Evolutionary conservation across 768 basidiomycete species (phyloP).

Genomic region (Dioszegia crocea): DNA sequence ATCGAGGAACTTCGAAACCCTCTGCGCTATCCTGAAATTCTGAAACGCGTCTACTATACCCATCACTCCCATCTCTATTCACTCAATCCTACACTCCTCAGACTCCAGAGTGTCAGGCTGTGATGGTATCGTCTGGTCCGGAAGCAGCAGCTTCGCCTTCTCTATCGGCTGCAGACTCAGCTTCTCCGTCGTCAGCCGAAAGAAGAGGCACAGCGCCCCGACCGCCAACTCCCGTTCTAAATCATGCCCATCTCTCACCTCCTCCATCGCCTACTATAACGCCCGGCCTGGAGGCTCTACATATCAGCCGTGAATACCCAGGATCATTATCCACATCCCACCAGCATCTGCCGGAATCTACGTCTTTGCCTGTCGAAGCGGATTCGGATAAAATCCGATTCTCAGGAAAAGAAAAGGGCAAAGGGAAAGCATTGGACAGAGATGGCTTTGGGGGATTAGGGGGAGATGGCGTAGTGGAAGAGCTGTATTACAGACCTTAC

Average conservation of each 20-base stretch:
- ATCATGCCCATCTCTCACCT: background rate
- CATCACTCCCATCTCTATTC: too few relatives aligned
- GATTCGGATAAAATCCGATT: too few relatives aligned
- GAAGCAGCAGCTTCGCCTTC: too few relatives aligned
- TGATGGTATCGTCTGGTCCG: too few relatives aligned
- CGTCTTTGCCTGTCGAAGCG: background rate
- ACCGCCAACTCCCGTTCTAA: background rate
- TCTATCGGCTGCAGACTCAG: too few relatives aligned
- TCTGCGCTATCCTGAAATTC: too few relatives aligned
- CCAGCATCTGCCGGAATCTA: background rate
- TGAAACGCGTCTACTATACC: too few relatives aligned
- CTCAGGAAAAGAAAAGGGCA: background rate
- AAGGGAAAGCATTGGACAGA: conserved; percentile 9
- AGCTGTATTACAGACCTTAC: conserved; percentile 32
- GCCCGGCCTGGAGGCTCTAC: background rate
- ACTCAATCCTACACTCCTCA: too few relatives aligned
- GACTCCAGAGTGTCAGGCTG: too few relatives aligned
- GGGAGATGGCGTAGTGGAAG: background rate
- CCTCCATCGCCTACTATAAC: background rate
- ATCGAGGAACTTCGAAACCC: too few relatives aligned
- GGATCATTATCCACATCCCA: background rate
- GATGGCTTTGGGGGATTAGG: background rate
- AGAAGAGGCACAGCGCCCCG: background rate
- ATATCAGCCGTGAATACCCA: background rate
- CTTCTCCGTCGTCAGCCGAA: too few relatives aligned